Conservation (phyloP, 768 basidiomycete species). For the Leccinellum luteum region DNA sequence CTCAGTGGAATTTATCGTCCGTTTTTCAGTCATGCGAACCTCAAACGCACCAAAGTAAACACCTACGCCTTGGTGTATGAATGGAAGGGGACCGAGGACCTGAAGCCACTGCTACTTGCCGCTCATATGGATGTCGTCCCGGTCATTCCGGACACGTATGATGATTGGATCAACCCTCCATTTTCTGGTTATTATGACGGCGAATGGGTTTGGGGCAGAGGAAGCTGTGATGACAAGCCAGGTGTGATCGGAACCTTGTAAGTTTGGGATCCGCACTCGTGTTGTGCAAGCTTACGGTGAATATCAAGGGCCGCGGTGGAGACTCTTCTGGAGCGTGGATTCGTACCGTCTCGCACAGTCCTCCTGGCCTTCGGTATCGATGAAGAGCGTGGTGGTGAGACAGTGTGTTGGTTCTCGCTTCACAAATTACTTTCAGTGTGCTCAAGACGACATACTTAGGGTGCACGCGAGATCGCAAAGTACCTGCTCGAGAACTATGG, state of each 20-base stretch:
- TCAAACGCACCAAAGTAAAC: conserved; percentile 54
- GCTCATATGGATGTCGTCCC: conserved; percentile 54
- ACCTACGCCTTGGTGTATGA: conserved; percentile 59
- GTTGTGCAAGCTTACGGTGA: neutral
- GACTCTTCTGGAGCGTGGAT: conserved; percentile 25
- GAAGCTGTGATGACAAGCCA: neutral
- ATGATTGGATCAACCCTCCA: conserved; percentile 37
- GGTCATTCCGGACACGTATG: conserved; percentile 34
- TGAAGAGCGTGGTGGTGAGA: conserved; percentile 42
- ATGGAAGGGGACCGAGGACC: conserved; percentile 51
- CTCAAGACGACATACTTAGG: too few species aligned
- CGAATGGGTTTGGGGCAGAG: neutral
- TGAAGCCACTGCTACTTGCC: conserved; percentile 54
- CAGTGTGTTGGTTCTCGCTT: conserved; percentile 23
- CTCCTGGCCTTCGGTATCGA: conserved; percentile 42
- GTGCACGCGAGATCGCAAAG: too few species aligned
- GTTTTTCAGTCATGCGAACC: conserved; percentile 40
- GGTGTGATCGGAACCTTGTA: conserved; percentile 36
- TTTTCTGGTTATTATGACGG: neutral
- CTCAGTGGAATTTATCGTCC: neutral
- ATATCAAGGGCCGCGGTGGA: conserved; percentile 25
- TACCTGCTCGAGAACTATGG: too few species aligned
- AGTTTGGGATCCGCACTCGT: conserved; percentile 1
- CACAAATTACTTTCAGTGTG: neutral
- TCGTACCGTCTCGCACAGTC: conserved; percentile 29